These are phyloP conservation scores for Wickerhamiella bombiphila DNA, from an alignment of 805 yeast genomes.

Conservation along the genomic window DNA sequence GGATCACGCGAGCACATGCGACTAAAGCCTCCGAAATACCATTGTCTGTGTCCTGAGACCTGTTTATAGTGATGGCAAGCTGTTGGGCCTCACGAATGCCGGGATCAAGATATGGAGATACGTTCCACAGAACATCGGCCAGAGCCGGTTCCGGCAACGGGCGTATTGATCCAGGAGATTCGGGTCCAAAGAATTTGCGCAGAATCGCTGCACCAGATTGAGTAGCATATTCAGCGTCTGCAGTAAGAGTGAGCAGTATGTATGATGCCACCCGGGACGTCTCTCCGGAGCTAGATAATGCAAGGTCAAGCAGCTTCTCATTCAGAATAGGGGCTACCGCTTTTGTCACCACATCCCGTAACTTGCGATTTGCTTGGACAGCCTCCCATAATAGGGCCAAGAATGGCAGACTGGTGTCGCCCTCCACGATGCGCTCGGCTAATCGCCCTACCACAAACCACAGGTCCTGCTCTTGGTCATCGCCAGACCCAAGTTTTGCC, in stretches of 20 bases:
- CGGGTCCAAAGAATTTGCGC: slow-evolving; percentile 1
- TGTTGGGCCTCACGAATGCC: background rate
- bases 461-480: slow-evolving; percentile 22
- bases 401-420: slow-evolving; percentile 32
- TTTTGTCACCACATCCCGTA: background rate
- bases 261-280: slow-evolving; percentile 7
- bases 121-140: slow-evolving; percentile 15
- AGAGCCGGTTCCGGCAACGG: slow-evolving; percentile 7
- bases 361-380: slow-evolving; percentile 49
- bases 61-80: background rate
- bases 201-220: slow-evolving; percentile 6
- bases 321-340: slow-evolving; percentile 1
- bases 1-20: background rate
- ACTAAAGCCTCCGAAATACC: background rate
- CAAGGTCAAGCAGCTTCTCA: slow-evolving; percentile 8
- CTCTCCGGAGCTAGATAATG: slow-evolving; percentile 1
- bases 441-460: slow-evolving; percentile 22
- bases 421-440: slow-evolving; percentile 5
- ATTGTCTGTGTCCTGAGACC: background rate
- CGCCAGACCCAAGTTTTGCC: slow-evolving; percentile 21
- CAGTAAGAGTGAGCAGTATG: slow-evolving; percentile 9
- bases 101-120: slow-evolving; percentile 8
- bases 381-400: slow-evolving; percentile 61
- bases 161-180: slow-evolving; percentile 2
- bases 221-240: slow-evolving; percentile 5